These are phyloP conservation scores for Agroathelia rolfsii DNA, from an alignment of 1,284 basidiomycete genomes.

Conservation along the genomic window DNA sequence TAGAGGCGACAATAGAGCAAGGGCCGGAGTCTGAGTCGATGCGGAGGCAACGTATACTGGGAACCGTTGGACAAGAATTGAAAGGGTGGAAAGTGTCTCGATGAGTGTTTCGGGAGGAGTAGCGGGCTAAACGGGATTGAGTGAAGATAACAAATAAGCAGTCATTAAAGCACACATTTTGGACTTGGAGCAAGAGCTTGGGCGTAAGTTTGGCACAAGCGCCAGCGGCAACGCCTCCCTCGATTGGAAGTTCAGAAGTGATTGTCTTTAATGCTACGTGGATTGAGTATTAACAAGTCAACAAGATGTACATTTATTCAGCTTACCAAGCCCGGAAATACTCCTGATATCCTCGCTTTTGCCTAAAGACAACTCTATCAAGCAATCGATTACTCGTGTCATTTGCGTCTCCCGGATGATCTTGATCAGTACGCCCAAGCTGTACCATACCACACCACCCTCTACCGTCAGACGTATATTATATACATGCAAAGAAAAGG, in stretches of 20 bases:
- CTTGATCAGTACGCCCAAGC: conserved; percentile 80
- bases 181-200: conserved; percentile 71
- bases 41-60: conserved; percentile 58
- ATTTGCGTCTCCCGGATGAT: conserved; percentile 77
- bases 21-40: conserved; percentile 43
- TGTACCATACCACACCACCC: too few species aligned
- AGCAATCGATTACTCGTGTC: conserved; percentile 77
- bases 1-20: conserved; percentile 67
- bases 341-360: conserved; percentile 88
- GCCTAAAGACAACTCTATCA: conserved; percentile 77
- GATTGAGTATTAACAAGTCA: conserved; percentile 3
- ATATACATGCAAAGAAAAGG: conserved; percentile 2
- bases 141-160: conserved; percentile 9
- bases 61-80: conserved; percentile 86
- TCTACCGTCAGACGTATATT: conserved; percentile 2
- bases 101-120: conserved; percentile 80
- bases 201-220: conserved; percentile 82
- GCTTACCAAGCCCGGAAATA: conserved; percentile 83
- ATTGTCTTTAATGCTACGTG: conserved; percentile 84
- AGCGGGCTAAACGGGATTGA: conserved; percentile 31
- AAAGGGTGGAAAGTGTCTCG: conserved; percentile 85
- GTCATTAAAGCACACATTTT: conserved; percentile 45
- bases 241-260: conserved; percentile 77
- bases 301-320: background rate
- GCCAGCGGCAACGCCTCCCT: conserved; percentile 67